These are phyloP conservation scores for Coprinopsis cinerea DNA, from an alignment of 768 basidiomycete species.

Conservation along the genomic window DNA sequence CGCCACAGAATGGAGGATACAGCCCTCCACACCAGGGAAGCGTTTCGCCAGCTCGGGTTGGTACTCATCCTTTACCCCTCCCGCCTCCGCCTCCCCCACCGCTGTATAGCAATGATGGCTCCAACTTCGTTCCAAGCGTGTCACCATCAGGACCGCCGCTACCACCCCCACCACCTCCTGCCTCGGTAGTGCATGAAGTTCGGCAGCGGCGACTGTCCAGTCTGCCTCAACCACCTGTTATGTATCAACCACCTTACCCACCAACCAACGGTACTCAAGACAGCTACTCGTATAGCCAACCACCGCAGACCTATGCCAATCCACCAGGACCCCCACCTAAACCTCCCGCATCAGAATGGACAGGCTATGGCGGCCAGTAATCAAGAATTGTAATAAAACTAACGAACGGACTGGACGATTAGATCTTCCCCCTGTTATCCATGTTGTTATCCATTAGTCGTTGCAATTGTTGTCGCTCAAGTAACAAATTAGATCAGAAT, in stretches of 20 bases:
- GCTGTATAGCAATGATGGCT: constrained; percentile 10
- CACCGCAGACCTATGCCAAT: constrained; percentile 12
- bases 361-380: background rate
- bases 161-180: constrained; percentile 25
- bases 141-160: constrained; percentile 7
- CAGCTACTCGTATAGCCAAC: constrained; percentile 21
- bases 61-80: constrained; percentile 13
- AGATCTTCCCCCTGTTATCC: too few species aligned
- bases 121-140: constrained; percentile 7
- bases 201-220: constrained; percentile 21
- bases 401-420: too few species aligned
- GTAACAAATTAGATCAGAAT: too few species aligned
- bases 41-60: background rate
- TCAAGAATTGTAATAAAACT: background rate
- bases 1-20: background rate
- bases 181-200: constrained; percentile 19
- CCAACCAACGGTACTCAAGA: constrained; percentile 26
- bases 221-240: constrained; percentile 45
- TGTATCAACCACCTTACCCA: constrained; percentile 36
- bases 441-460: too few species aligned
- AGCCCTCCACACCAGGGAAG: background rate
- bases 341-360: constrained; percentile 15
- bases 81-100: constrained; percentile 27
- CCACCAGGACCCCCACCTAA: constrained; percentile 33
- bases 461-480: too few species aligned